A percentile compares a stretch with the other conserved stretches of the same genome.
Conservation (phyloP, 2,329 filamentous ascomycete species). For the Aphanoascus verrucosus region DNA sequence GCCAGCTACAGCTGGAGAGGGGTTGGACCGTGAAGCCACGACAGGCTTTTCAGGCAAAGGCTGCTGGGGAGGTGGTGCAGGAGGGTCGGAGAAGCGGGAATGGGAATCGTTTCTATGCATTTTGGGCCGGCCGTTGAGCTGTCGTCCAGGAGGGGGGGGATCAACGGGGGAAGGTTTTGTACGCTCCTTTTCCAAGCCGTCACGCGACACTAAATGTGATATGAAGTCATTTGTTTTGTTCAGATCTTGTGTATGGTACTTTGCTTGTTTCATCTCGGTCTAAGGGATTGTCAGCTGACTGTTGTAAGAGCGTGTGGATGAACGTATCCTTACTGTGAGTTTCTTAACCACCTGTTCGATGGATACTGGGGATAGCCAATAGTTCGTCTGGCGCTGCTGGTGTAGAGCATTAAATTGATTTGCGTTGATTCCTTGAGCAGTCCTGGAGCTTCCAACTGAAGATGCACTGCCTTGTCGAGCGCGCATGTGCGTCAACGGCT, state of each 20-base stretch:
- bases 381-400: constrained; percentile 66
- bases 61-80: constrained; percentile 84
- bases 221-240: constrained; percentile 73
- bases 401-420: constrained; percentile 49
- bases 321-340: constrained; percentile 50
- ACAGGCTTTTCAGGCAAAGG: constrained; percentile 90
- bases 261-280: constrained; percentile 83
- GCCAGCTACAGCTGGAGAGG: constrained; percentile 30
- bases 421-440: constrained; percentile 45
- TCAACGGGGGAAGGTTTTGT: constrained; percentile 39
- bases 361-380: constrained; percentile 78
- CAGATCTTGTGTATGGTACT: constrained; percentile 77
- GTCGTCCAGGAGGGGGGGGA: constrained; percentile 32
- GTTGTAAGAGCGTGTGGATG: neutral
- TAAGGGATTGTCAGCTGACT: constrained; percentile 29
- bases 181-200: constrained; percentile 45
- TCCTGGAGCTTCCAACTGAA: constrained; percentile 52
- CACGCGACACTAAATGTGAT: constrained; percentile 62
- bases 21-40: constrained; percentile 38
- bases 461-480: constrained; percentile 58
- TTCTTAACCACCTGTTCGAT: constrained; percentile 91
- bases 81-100: constrained; percentile 80
- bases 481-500: constrained; percentile 54
- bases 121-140: constrained; percentile 38
- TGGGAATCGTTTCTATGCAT: constrained; percentile 60